Percentiles rank a stretch among this genome's conserved stretches.
These are phyloP conservation scores for Colletotrichum tanaceti DNA, from an alignment of 2,329 filamentous ascomycete species.

Conservation along the genomic window DNA sequence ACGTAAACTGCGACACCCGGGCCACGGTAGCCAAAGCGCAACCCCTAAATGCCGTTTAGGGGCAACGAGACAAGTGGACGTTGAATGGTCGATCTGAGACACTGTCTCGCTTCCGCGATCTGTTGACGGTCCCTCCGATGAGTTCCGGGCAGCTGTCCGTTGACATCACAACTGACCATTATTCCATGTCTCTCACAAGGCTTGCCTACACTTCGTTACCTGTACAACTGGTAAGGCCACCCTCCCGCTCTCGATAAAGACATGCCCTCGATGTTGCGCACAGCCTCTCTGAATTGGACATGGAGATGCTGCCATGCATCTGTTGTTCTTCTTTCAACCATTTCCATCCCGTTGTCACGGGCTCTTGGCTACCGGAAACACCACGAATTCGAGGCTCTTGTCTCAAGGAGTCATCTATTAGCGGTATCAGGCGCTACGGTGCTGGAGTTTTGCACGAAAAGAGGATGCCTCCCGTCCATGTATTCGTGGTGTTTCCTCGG, in stretches of 20 bases:
- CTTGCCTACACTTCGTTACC: background rate
- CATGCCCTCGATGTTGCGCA: background rate
- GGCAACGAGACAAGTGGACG: background rate
- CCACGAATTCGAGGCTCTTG: background rate
- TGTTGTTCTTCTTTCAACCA: background rate
- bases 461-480: background rate
- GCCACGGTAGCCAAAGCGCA: background rate
- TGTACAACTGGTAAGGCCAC: background rate
- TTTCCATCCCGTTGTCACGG: background rate
- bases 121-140: background rate
- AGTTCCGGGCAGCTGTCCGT: background rate
- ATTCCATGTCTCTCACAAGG: conserved; percentile 6
- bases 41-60: background rate
- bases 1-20: background rate
- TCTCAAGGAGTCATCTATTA: background rate
- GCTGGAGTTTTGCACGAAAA: background rate
- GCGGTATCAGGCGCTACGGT: background rate
- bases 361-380: background rate
- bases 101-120: background rate
- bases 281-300: background rate
- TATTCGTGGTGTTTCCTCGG: background rate
- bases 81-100: background rate
- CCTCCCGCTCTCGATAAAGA: background rate
- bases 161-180: background rate
- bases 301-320: background rate